Evolutionary conservation across 306 rosid genomes (phyloP), one percentile per base, ranked within the genome.

Genomic region (Fragaria vesca): DNA sequence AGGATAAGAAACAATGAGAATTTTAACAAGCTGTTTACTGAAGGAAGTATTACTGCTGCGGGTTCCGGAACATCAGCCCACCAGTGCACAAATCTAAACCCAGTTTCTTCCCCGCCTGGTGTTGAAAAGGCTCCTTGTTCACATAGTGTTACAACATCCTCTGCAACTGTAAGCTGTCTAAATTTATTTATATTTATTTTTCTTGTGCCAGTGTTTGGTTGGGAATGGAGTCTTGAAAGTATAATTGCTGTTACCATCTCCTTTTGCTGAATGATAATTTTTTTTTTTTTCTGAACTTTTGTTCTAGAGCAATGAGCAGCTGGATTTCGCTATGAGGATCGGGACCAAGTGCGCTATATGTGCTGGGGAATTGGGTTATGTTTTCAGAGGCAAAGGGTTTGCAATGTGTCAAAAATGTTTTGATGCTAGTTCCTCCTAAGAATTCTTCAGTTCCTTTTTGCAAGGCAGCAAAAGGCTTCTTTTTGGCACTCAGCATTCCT

Each of bases 21-120:
- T 42, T 8, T 4, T 8, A 76, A 13, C 0, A 50, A 63, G 73
- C 24, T 45, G 12, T 24, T 55, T 45, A 50, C 43, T 73, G 75
- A 85, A 81, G 93, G 86, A 60, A 17, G 83, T 77, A 83, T 81
- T 84, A 72, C 78, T 61, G 85, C 85, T 20, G 84, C 76, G 75
- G 90, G 86, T 3, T 86, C 89, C 58, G 88, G 82, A 38, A 81
- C 82, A 51, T 87, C 89, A 36, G 86, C 85, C 18, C 83, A 83
- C 63, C 26, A n/a, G 63, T n/a, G 30, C 13, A 57, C 63, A n/a
- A 57, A n/a, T n/a, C 30, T 57, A n/a, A 57, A n/a, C 30, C 15
- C 30, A 57, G 30, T 5, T 5, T 6, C 26, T n/a, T 57, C 15
- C 32, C 30, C 13, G 11, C 12, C 63, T 57, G 63, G 12, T n/a